Conservation (phyloP, 2,329 filamentous ascomycete species). For the Scedosporium boydii region DNA sequence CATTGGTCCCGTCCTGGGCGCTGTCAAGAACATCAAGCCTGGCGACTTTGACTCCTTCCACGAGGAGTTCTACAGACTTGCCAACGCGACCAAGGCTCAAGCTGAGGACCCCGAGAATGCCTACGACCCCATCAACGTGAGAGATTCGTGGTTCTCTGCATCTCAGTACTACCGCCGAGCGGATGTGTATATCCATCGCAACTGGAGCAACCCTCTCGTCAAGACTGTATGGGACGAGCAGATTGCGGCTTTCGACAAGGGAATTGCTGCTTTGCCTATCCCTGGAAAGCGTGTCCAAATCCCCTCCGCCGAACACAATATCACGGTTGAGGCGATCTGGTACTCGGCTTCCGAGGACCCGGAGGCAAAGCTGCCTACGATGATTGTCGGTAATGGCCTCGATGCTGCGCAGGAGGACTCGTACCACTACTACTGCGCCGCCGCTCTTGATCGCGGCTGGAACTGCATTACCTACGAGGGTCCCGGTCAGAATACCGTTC, state of each 20-base stretch:
- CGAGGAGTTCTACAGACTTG: conserved; percentile 9
- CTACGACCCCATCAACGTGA: neutral
- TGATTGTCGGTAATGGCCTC: conserved; percentile 32
- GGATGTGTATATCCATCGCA: conserved; percentile 26
- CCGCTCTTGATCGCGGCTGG: conserved; percentile 28
- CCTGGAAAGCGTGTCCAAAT: conserved; percentile 11
- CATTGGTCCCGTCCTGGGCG: conserved; percentile 7
- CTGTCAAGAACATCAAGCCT: conserved; percentile 10
- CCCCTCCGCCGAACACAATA: conserved; percentile 15
- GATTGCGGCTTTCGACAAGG: conserved; percentile 24
- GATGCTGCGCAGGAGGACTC: conserved; percentile 34
- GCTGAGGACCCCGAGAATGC: no score
- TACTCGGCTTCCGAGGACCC: conserved; percentile 14
- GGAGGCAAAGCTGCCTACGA: conserved; percentile 20
- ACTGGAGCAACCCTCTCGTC: conserved; percentile 26
- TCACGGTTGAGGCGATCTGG: conserved; percentile 26
- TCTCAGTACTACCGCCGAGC: conserved; percentile 27
- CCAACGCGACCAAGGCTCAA: conserved; percentile 6
- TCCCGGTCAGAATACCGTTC: conserved; percentile 31
- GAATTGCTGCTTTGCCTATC: conserved; percentile 20
- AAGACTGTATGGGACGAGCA: conserved; percentile 21
- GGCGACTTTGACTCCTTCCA: conserved; percentile 9
- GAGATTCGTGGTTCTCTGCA: conserved; percentile 20
- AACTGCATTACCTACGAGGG: conserved; percentile 37
- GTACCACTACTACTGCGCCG: conserved; percentile 24